phyloP scores from a whole-genome alignment of 768 basidiomycete genomes.

The Boletellus emodensis region DNA sequence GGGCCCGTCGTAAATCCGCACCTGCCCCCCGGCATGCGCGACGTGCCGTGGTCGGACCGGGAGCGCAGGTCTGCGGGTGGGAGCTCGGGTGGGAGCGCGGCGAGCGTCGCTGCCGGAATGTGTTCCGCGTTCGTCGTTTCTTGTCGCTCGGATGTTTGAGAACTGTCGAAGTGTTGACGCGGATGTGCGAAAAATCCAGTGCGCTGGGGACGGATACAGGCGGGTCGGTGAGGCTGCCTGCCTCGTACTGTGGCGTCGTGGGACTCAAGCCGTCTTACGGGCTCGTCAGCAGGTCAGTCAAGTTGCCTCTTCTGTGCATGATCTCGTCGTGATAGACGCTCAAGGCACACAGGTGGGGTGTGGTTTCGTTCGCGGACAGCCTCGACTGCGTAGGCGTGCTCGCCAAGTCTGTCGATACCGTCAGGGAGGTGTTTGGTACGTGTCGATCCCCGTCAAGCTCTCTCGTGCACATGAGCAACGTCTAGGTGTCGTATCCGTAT shows the following conservation, averaged over 20 bases:
- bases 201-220: slow-evolving; percentile 95
- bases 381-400: slow-evolving; percentile 92
- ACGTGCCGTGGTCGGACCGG: slow-evolving; percentile 22
- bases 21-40: slow-evolving; percentile 20
- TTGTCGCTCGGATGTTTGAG: not conserved
- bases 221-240: slow-evolving; percentile 89
- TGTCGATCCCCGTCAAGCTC: not conserved
- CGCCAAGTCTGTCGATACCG: slow-evolving; percentile 46
- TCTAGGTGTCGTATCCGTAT: slow-evolving; percentile 35
- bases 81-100: slow-evolving; percentile 93
- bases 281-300: slow-evolving; percentile 72
- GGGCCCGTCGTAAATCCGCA: slow-evolving; percentile 81
- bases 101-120: slow-evolving; percentile 82
- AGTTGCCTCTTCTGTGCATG: not conserved
- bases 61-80: slow-evolving; percentile 76
- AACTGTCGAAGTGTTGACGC: not conserved
- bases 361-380: slow-evolving; percentile 91
- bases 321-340: slow-evolving; percentile 1
- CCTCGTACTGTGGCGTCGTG: slow-evolving; percentile 88
- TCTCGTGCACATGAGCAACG: slow-evolving; percentile 1
- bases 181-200: slow-evolving; percentile 28
- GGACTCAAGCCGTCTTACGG: slow-evolving; percentile 97
- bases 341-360: slow-evolving; percentile 64
- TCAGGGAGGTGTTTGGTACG: slow-evolving; percentile 60
- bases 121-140: slow-evolving; percentile 68